phyloP scores from a whole-genome alignment of 768 basidiomycete genomes.

The Suillus alpinus region DNA sequence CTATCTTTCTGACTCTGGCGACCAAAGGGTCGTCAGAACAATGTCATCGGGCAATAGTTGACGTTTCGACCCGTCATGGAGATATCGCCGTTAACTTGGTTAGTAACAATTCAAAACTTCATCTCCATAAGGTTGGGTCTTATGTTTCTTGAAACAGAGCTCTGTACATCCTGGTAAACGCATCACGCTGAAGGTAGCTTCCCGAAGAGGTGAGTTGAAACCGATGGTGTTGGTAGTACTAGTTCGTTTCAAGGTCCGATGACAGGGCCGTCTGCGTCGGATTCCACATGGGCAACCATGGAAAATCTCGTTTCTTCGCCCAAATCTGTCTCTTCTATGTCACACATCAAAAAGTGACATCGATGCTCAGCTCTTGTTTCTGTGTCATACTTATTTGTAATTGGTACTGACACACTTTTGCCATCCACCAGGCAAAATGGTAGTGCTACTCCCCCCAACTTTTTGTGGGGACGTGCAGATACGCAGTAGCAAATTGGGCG shows the following conservation, averaged over 20 bases:
- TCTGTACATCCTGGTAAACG: slow-evolving; percentile 2
- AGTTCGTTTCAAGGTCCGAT: neutral
- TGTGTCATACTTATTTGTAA: neutral
- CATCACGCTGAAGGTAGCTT: slow-evolving; percentile 4
- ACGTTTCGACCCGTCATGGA: slow-evolving; percentile 36
- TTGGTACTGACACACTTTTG: slow-evolving; percentile 1
- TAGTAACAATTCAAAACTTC: slow-evolving; percentile 1
- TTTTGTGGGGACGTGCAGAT: slow-evolving; percentile 39
- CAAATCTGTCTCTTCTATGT: slow-evolving; percentile 10
- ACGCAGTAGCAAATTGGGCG: slow-evolving; percentile 28
- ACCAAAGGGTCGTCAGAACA: slow-evolving; percentile 34
- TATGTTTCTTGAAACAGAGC: slow-evolving; percentile 9
- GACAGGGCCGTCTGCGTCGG: neutral
- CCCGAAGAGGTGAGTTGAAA: slow-evolving; percentile 5
- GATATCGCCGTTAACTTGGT: slow-evolving; percentile 27
- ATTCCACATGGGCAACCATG: neutral
- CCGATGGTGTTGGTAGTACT: neutral
- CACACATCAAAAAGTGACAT: neutral
- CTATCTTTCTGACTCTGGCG: slow-evolving; percentile 36
- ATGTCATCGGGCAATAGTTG: slow-evolving; percentile 33
- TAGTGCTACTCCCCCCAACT: slow-evolving; percentile 33
- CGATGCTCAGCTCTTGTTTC: neutral
- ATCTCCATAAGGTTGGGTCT: slow-evolving; percentile 3
- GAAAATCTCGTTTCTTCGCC: neutral
- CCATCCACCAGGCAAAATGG: slow-evolving; percentile 31